phyloP scores from a whole-genome alignment of 129 eudicot species.

The Silybum marianum region DNA sequence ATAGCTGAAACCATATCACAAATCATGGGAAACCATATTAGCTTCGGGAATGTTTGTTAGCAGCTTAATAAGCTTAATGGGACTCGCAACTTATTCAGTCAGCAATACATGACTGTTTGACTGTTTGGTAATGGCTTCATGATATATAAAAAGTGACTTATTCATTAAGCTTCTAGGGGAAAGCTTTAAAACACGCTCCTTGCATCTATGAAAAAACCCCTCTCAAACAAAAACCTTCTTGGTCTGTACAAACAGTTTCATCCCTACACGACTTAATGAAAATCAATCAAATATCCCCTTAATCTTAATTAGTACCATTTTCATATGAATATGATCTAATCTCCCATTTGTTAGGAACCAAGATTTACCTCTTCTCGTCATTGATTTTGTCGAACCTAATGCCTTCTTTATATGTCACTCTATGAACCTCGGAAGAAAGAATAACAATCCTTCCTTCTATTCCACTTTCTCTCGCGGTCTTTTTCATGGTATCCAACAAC shows the following conservation, averaged over 20 bases:
- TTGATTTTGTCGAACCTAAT: slow-evolving; percentile 77
- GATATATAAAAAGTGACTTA: too few species aligned
- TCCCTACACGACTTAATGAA: too few species aligned
- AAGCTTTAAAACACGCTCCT: too few species aligned
- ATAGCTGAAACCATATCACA: slow-evolving; percentile 52
- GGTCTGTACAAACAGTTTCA: too few species aligned
- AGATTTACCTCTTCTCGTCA: slow-evolving; percentile 62
- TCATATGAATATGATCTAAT: background rate
- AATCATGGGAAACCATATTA: background rate
- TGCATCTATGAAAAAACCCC: too few species aligned
- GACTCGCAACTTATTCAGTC: too few species aligned
- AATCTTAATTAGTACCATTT: background rate
- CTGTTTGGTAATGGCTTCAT: too few species aligned
- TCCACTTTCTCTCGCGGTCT: slow-evolving; percentile 57
- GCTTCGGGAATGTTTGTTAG: background rate
- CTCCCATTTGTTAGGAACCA: slow-evolving; percentile 6
- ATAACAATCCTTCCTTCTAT: slow-evolving; percentile 93
- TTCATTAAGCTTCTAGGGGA: too few species aligned
- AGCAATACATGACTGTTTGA: too few species aligned
- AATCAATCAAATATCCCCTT: too few species aligned
- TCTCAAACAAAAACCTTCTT: too few species aligned
- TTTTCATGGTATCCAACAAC: slow-evolving; percentile 83
- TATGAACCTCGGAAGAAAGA: slow-evolving; percentile 80
- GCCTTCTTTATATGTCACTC: slow-evolving; percentile 62
- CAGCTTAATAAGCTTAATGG: too few species aligned